Conservation (phyloP, 2,329 filamentous ascomycete species). For the Chaetothyriales sp. region DNA sequence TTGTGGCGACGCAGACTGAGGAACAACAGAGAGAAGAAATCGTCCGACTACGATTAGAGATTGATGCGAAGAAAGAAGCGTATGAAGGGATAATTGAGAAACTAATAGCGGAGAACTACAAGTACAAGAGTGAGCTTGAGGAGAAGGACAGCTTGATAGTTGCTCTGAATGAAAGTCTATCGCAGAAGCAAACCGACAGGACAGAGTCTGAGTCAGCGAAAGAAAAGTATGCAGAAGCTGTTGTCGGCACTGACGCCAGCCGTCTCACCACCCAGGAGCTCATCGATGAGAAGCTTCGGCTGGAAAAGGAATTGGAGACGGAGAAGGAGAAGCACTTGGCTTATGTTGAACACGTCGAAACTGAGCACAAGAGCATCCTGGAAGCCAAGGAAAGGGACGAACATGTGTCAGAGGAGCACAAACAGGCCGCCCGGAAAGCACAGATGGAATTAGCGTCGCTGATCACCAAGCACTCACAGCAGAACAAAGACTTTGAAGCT, state of each 20-base stretch:
- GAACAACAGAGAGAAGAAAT: conserved; percentile 33
- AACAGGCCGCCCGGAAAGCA: conserved; percentile 7
- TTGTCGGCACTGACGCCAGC: conserved; percentile 20
- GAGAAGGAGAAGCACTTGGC: conserved; percentile 19
- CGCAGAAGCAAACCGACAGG: conserved; percentile 4
- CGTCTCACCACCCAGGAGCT: conserved; percentile 26
- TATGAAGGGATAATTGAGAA: conserved; percentile 21
- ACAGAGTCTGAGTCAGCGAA: conserved; percentile 24
- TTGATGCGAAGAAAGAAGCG: conserved; percentile 32
- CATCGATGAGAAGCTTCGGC: conserved; percentile 22
- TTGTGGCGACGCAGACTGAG: conserved; percentile 34
- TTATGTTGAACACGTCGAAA: conserved; percentile 19
- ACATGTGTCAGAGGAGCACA: conserved; percentile 8
- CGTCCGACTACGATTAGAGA: conserved; percentile 35
- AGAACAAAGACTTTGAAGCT: conserved; percentile 11
- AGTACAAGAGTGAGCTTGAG: conserved; percentile 8
- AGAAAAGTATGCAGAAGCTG: conserved; percentile 17
- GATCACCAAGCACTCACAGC: conserved; percentile 13
- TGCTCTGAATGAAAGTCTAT: background rate
- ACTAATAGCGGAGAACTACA: conserved; percentile 9
- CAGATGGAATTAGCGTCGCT: conserved; percentile 14
- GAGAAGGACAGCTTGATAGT: conserved; percentile 2
- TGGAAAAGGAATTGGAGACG: conserved; percentile 25
- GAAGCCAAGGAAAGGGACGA: conserved; percentile 7
- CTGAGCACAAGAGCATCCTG: conserved; percentile 2